phyloP scores from a whole-genome alignment of 805 yeast genomes.

The Candida koratica region DNA sequence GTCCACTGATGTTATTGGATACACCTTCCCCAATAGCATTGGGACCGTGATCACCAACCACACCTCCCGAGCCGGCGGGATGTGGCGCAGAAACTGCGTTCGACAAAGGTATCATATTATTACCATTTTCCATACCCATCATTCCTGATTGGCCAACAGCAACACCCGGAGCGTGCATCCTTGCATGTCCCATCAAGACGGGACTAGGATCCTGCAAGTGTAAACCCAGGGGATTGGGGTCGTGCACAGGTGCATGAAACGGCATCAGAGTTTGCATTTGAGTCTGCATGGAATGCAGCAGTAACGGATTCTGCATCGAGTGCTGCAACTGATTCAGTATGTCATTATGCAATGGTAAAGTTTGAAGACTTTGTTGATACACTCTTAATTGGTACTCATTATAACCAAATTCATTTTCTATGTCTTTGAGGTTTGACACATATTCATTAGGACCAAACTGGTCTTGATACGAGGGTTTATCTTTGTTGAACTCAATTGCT shows the following conservation, averaged over 20 bases:
- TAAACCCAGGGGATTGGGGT: neutral
- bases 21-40: neutral
- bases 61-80: neutral
- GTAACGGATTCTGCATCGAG: neutral
- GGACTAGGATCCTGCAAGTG: neutral
- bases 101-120: neutral
- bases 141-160: neutral
- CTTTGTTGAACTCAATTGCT: neutral
- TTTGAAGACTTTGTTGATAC: neutral
- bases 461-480: neutral
- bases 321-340: neutral
- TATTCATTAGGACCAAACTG: conserved; percentile 2
- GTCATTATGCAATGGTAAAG: neutral
- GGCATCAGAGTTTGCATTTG: neutral
- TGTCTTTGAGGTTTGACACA: conserved; percentile 5
- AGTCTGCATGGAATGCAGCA: neutral
- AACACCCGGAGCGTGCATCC: neutral
- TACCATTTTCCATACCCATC: too few relatives aligned
- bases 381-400: conserved; percentile 3
- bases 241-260: neutral
- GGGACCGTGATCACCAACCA: neutral
- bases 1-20: neutral
- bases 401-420: conserved; percentile 7
- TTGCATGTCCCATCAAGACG: too few relatives aligned
- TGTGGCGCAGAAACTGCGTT: too few relatives aligned